These are phyloP conservation scores for Kurtzmaniella natalensis DNA, from an alignment of 1,139 yeast genomes.

Conservation along the genomic window DNA sequence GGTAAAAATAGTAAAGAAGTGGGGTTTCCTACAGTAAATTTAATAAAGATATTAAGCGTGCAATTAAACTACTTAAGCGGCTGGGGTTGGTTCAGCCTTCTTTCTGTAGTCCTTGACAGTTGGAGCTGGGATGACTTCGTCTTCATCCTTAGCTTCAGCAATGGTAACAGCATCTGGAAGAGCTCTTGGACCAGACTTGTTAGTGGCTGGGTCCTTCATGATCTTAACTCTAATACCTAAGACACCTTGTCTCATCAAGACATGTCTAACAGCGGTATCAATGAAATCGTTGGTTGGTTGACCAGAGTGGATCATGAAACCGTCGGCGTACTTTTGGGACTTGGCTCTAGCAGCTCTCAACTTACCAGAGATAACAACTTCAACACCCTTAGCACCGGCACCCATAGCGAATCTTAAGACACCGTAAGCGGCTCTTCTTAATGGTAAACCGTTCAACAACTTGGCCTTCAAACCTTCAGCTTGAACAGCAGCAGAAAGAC, in stretches of 20 bases:
- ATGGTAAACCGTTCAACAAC: conserved; percentile 97
- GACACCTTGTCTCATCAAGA: conserved; percentile 99
- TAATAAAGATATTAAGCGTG: no score
- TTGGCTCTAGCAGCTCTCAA: conserved; percentile 99
- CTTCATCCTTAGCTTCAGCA: conserved; percentile 97
- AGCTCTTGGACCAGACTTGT: conserved; percentile 83
- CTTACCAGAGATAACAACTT: conserved; percentile 98
- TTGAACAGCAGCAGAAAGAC: conserved; percentile 99
- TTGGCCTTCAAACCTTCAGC: conserved; percentile 99
- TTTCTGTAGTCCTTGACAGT: conserved; percentile 66
- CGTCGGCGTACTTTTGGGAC: conserved; percentile 99
- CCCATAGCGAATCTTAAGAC: conserved; percentile 99
- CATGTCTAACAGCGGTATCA: conserved; percentile 99
- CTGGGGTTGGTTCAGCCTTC: conserved; percentile 31
- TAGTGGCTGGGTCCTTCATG: conserved; percentile 97
- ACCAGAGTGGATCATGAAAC: conserved; percentile 99
- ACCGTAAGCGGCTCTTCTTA: conserved; percentile 99
- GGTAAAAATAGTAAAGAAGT: no score
- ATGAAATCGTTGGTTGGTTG: conserved; percentile 99
- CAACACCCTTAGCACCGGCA: conserved; percentile 99
- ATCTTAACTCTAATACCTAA: conserved; percentile 99
- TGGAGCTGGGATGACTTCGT: conserved; percentile 75
- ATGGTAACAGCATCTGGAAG: conserved; percentile 95
- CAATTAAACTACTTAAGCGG: conserved; percentile 17
- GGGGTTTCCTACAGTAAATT: no score